phyloP scores from a whole-genome alignment of 805 yeast species.

The Candida qinlingensis region DNA sequence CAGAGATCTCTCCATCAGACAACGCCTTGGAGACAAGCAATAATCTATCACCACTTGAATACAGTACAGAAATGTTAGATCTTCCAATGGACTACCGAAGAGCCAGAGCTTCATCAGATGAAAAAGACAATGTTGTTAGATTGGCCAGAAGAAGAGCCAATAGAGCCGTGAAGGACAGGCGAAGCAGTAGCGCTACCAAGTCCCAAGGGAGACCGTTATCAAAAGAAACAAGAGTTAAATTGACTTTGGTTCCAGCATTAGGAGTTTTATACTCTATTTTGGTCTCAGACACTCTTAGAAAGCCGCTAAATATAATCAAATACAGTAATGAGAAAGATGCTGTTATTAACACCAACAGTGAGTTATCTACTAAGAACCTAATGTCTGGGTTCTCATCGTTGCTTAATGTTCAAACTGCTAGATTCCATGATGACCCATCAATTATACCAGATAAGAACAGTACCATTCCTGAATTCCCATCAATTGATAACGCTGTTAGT shows the following conservation, averaged over 20 bases:
- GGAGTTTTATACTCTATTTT: slow-evolving; percentile 39
- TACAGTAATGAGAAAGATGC: slow-evolving; percentile 12
- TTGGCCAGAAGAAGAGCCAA: slow-evolving; percentile 23
- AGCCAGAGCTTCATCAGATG: slow-evolving; percentile 5
- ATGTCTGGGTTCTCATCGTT: slow-evolving; percentile 20
- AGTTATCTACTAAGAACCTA: slow-evolving; percentile 18
- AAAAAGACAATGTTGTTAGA: slow-evolving; percentile 15
- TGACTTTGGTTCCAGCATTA: slow-evolving; percentile 42
- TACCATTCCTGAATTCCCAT: slow-evolving; percentile 32
- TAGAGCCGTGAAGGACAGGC: slow-evolving; percentile 16
- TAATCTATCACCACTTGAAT: background rate
- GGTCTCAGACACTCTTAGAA: slow-evolving; percentile 26
- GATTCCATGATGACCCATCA: slow-evolving; percentile 27
- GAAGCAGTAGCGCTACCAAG: slow-evolving; percentile 10
- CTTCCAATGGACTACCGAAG: background rate
- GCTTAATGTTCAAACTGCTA: slow-evolving; percentile 18
- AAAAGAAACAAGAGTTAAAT: slow-evolving; percentile 44
- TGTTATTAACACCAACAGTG: slow-evolving; percentile 13
- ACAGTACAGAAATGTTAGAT: background rate
- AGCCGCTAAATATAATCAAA: slow-evolving; percentile 21
- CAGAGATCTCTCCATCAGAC: too few relatives aligned
- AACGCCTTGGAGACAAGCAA: background rate
- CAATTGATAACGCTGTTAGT: slow-evolving; percentile 42
- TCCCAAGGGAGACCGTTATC: slow-evolving; percentile 40
- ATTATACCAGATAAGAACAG: slow-evolving; percentile 26